Evolutionary conservation across 768 basidiomycete species (phyloP).

Genomic region (Sistotremastrum suecicum): DNA sequence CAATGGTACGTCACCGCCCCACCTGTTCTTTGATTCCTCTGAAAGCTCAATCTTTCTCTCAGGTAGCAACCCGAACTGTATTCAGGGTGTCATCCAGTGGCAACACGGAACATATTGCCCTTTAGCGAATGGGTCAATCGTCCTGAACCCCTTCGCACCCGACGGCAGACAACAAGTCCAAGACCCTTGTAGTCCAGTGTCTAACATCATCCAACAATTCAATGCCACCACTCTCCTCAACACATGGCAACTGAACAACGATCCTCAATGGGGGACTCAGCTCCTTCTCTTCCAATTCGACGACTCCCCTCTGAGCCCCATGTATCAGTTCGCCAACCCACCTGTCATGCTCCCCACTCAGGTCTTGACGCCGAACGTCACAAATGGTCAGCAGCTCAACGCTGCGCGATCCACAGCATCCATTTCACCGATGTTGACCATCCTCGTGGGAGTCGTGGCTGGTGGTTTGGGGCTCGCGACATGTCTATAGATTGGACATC

Average conservation of each 20-base stretch:
- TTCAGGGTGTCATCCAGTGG: constrained; percentile 80
- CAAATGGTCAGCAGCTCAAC: constrained; percentile 5
- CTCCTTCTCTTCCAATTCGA: constrained; percentile 71
- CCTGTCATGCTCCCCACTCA: constrained; percentile 83
- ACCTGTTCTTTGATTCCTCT: background rate
- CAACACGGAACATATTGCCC: constrained; percentile 69
- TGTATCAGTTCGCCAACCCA: constrained; percentile 48
- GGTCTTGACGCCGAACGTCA: constrained; percentile 37
- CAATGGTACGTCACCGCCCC: constrained; percentile 48
- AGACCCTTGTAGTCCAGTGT: constrained; percentile 79
- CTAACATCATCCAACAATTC: constrained; percentile 80
- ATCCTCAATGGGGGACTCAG: constrained; percentile 44
- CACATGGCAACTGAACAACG: constrained; percentile 61
- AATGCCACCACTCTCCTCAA: constrained; percentile 55
- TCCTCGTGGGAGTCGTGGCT: too few species aligned
- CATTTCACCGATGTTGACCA: too few species aligned
- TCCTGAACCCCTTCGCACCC: constrained; percentile 46
- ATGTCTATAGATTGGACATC: too few species aligned
- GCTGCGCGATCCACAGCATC: too few species aligned
- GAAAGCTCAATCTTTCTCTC: constrained; percentile 2
- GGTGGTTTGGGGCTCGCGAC: too few species aligned
- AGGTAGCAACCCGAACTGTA: constrained; percentile 80
- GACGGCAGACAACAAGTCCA: constrained; percentile 95
- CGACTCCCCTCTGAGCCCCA: constrained; percentile 59
- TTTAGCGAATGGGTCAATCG: constrained; percentile 66